Evolutionary conservation across 495 filamentous ascomycete species (phyloP).

Genomic region (Neurospora africana): DNA sequence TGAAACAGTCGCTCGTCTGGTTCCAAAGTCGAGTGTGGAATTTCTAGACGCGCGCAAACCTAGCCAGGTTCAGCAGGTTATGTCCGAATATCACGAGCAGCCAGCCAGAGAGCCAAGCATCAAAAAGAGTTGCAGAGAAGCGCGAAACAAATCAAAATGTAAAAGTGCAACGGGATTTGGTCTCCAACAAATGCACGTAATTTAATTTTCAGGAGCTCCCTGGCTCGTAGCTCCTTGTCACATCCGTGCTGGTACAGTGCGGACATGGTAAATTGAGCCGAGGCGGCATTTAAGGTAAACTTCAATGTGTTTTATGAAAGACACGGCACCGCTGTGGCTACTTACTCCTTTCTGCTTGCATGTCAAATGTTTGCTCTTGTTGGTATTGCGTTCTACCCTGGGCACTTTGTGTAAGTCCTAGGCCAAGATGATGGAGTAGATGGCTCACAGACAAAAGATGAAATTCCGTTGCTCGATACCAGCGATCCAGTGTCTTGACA

Average conservation of each 20-base stretch:
- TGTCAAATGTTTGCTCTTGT: background rate
- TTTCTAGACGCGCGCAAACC: background rate
- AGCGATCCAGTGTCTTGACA: background rate
- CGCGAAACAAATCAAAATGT: background rate
- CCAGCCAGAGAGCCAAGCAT: background rate
- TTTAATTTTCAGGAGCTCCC: background rate
- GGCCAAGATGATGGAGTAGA: background rate
- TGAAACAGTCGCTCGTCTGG: background rate
- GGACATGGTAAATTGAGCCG: background rate
- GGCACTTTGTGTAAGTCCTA: background rate
- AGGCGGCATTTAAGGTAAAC: background rate
- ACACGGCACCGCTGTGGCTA: background rate
- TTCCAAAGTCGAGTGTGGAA: background rate
- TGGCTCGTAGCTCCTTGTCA: background rate
- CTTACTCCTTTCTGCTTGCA: background rate
- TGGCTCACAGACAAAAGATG: background rate
- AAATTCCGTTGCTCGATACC: background rate
- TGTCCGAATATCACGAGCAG: background rate
- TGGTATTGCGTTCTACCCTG: background rate
- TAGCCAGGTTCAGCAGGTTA: background rate
- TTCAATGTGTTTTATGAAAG: background rate
- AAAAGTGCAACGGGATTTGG: background rate
- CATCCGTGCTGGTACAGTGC: background rate
- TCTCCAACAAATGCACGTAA: background rate
- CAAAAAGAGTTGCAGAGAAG: background rate